Base-by-base conservation (phyloP, 1,284 basidiomycete species). In the Puccinia coronata region DNA sequence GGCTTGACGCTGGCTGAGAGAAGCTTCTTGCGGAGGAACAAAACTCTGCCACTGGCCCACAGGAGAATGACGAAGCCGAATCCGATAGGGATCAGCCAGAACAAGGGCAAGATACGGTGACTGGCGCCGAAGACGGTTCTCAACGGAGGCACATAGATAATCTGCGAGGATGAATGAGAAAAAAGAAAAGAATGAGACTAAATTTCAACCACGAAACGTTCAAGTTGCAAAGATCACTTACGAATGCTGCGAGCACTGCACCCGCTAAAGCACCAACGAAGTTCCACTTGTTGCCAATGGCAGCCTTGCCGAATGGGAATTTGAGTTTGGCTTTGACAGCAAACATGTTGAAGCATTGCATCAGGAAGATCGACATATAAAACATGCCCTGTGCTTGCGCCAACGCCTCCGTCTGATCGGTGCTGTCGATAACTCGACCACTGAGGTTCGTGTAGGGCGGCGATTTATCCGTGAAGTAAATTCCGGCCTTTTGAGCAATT, bases 301-400 rank as follows among this genome's bases (percentile, higher is more conserved):
- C 87, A 41, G 87, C 87, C 70, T 86, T 87, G 73, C 91, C 91
- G 86, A 92, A 91, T 28, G 91, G 91, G 86, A 88, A 89, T 8
- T 88, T 88, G 83, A 91, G 88, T 80, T 88, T 89, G 36, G 91
- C 90, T 86, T 92, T 92, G 63, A 91, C 90, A 0, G 91, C 90
- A 83, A 91, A 92, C 36, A 91, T 89, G 84, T 92, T 91, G 87
- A 91, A 92, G 85, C 90, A 91, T 84, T 92, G 91, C 25, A 88
- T 88, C 82, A 91, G 90, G 86, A 91, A 91, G 49, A 92, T 88
- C 1, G 90, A 90, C 25, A 91, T 87, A 84, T 91, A 91, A n/a
- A 90, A 89, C 65, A 91, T 91, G 0, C 89, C 89, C 84, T 91
- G 90, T 0, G 90, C 90, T 84, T 91, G 88, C 0, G 84, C 90